Evolutionary conservation across 768 basidiomycete genomes (phyloP).

Genomic region (Russula abietina): DNA sequence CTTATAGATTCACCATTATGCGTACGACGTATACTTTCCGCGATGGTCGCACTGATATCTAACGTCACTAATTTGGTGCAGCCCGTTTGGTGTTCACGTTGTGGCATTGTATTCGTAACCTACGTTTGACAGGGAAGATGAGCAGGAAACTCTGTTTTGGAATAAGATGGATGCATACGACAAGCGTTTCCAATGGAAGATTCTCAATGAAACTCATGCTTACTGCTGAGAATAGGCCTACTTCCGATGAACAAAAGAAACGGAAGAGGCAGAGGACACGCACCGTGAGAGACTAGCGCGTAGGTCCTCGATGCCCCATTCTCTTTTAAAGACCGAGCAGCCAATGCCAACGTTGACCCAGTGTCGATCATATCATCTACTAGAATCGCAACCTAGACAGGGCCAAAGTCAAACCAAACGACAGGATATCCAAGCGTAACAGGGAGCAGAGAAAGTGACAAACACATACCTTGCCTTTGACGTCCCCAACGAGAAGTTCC

Average conservation of each 20-base stretch:
- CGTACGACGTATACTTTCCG: conserved; percentile 92
- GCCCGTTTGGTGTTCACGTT: conserved; percentile 53
- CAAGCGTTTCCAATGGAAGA: conserved; percentile 77
- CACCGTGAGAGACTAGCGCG: conserved; percentile 90
- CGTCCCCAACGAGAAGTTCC: conserved; percentile 94
- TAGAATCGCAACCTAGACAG: conserved; percentile 72
- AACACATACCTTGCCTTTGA: conserved; percentile 73
- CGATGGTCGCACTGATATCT: conserved; percentile 87
- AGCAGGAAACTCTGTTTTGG: neutral
- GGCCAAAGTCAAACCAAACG: conserved; percentile 19
- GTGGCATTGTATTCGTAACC: conserved; percentile 95
- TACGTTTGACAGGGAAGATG: conserved; percentile 29
- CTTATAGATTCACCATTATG: conserved; percentile 94
- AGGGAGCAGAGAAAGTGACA: neutral
- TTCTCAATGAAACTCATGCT: conserved; percentile 61
- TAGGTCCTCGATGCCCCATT: conserved; percentile 84
- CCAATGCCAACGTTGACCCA: conserved; percentile 80
- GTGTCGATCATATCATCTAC: conserved; percentile 99
- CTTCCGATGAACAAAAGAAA: neutral
- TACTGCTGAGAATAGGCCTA: conserved; percentile 76
- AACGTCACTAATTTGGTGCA: conserved; percentile 81
- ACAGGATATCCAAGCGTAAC: conserved; percentile 3
- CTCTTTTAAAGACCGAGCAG: conserved; percentile 79
- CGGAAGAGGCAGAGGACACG: conserved; percentile 23
- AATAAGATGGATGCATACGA: conserved; percentile 48